Base-by-base conservation (phyloP, 2,329 filamentous ascomycete species). In the Penicillium sp. region DNA sequence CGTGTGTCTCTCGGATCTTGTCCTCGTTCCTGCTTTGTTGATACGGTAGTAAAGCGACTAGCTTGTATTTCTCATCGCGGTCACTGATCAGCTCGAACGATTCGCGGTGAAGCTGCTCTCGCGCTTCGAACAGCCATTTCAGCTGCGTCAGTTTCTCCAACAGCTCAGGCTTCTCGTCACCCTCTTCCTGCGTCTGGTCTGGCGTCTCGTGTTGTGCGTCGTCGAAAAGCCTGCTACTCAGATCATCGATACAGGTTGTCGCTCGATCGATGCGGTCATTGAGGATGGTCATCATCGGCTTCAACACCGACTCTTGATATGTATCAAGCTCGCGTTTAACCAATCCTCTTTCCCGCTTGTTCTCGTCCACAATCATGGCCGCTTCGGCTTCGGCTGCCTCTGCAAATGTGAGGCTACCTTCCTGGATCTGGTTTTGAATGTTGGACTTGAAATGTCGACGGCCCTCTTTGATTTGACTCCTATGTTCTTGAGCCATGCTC, bases 51-150 rank as follows among this genome's bases (percentile, higher is more conserved):
- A 95, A 75, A 7, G 96, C 88, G 62, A 96, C 87, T 48, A 88
- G 85, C 59, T 88, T 86, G 71, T 96, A 97, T 30, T 90, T 86
- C 52, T 91, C 83, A 64, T 96, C 94, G 46, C 92, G 88, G 68
- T 92, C 89, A 18, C 85, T 86, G 30, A 96, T 82, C 10, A 97
- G 76, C 62, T 95, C 89, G 66, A 90, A 96, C 47, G 92, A 82
- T 63, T 90, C 88, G 39, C 89, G 86, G 73, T 97, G 87, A 8
- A 97, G 79, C 42, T 83, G 81, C 72, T 99, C 94, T n/a, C 92
- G 86, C 1, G 89, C 88, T 69, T 99, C 94, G 63, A 96, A 97
- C 8, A 97, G 85, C 92, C 94, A 97, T 66, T 97, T 99, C 13
- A 97, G 79, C 43, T 96, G 82, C 0, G 92, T 97, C 11, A 99